Evolutionary conservation across 257 asterid species (phyloP).

Genomic region (Nicotiana tomentosiformis): DNA sequence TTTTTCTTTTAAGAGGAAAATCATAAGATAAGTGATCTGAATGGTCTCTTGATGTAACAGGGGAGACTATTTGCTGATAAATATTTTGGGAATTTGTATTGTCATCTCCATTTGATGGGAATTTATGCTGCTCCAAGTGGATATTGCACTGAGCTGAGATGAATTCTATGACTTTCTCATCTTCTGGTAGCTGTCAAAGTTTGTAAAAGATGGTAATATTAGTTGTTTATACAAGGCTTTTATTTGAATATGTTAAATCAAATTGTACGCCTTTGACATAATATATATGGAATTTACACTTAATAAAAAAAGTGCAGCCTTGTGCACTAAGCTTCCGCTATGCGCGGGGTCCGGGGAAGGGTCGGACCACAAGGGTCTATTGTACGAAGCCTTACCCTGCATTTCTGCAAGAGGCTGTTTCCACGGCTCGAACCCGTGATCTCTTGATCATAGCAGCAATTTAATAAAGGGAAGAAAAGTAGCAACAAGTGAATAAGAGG

Average conservation of each 20-base stretch:
- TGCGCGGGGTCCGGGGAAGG: too few relatives aligned
- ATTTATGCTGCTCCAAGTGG: conserved; percentile 39
- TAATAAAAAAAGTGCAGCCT: too few relatives aligned
- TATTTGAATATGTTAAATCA: not conserved
- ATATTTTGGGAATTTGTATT: conserved; percentile 11
- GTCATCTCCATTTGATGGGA: conserved; percentile 13
- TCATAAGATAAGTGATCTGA: conserved; percentile 11
- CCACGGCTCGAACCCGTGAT: too few relatives aligned
- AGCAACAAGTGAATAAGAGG: not conserved
- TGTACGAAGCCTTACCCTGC: too few relatives aligned
- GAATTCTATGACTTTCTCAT: conserved; percentile 49
- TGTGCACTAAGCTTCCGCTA: too few relatives aligned
- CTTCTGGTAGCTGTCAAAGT: conserved; percentile 56
- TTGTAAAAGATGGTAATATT: not conserved
- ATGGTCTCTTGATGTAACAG: conserved; percentile 2
- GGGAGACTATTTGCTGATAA: conserved; percentile 7
- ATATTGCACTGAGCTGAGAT: conserved; percentile 47
- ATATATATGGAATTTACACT: not conserved
- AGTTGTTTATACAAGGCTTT: not conserved
- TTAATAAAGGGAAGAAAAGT: not conserved
- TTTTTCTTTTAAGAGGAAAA: conserved; percentile 2
- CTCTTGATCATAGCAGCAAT: too few relatives aligned
- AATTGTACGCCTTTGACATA: not conserved
- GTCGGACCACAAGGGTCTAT: too few relatives aligned
- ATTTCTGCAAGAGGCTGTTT: too few relatives aligned